phyloP scores from a whole-genome alignment of 169 alveolate genomes.

The Eimeria mitis region DNA sequence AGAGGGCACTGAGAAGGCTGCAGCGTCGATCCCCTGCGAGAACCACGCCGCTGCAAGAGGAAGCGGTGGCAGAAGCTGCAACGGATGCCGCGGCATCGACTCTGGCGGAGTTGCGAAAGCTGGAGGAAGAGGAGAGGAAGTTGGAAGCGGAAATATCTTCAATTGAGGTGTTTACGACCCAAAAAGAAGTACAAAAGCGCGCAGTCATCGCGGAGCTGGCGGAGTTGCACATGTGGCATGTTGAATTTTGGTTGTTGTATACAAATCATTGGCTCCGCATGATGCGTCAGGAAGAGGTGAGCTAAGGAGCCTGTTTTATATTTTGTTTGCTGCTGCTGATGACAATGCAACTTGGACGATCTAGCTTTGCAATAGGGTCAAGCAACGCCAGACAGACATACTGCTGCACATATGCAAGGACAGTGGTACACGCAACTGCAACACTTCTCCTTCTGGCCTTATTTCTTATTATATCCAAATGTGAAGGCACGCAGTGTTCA shows the following conservation, averaged over 20 bases:
- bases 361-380: not conserved
- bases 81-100: not conserved
- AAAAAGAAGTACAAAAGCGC: not conserved
- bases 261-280: slow-evolving; percentile 38
- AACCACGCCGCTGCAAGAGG: not conserved
- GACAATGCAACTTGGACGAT: not conserved
- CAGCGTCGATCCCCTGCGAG: slow-evolving; percentile 11
- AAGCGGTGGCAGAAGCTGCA: not conserved
- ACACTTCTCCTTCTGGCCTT: not conserved
- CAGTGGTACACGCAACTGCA: not conserved
- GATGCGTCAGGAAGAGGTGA: slow-evolving; percentile 78
- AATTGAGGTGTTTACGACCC: slow-evolving; percentile 10
- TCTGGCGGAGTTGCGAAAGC: slow-evolving; percentile 10
- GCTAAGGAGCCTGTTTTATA: not conserved
- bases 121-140: slow-evolving; percentile 64
- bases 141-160: slow-evolving; percentile 36
- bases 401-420: not conserved
- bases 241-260: slow-evolving; percentile 51
- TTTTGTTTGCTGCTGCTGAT: not conserved
- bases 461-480: not conserved
- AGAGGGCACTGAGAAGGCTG: slow-evolving; percentile 20
- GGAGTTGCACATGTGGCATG: slow-evolving; percentile 56
- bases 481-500: no score
- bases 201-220: slow-evolving; percentile 38
- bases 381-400: not conserved